Conservation (phyloP, 2,329 filamentous ascomycete species). For the Paecilomyces formosus region DNA sequence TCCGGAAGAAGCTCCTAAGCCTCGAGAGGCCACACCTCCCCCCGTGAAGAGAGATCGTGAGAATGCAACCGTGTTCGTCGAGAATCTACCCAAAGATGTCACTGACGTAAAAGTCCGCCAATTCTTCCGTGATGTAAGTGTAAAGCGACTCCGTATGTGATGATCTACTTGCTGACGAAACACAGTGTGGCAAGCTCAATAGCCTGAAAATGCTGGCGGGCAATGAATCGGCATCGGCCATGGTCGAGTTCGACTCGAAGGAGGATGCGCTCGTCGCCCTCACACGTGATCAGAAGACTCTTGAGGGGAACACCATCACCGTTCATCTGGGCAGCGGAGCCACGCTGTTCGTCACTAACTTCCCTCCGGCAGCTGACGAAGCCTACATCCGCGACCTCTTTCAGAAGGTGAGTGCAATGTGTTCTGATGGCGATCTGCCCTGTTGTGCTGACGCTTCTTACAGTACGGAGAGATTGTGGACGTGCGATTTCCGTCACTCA, state of each 20-base stretch:
- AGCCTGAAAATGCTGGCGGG: slow-evolving; percentile 62
- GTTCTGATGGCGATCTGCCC: neutral
- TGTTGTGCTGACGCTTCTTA: slow-evolving; percentile 7
- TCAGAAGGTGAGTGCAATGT: slow-evolving; percentile 36
- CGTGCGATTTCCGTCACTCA: slow-evolving; percentile 84
- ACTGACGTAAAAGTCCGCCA: slow-evolving; percentile 69
- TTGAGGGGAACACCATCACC: slow-evolving; percentile 64
- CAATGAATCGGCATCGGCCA: slow-evolving; percentile 57
- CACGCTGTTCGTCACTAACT: slow-evolving; percentile 87
- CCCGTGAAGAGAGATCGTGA: slow-evolving; percentile 71
- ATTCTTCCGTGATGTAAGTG: slow-evolving; percentile 70
- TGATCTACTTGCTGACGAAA: slow-evolving; percentile 6
- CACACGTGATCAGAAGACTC: slow-evolving; percentile 71
- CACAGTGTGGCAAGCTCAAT: slow-evolving; percentile 68
- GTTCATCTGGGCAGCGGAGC: slow-evolving; percentile 69
- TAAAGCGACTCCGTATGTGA: neutral
- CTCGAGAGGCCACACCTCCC: slow-evolving; percentile 29
- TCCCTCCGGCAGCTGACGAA: slow-evolving; percentile 52
- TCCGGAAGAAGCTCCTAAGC: slow-evolving; percentile 28
- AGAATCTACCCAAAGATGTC: slow-evolving; percentile 63
- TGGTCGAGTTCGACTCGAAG: slow-evolving; percentile 75
- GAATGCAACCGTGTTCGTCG: slow-evolving; percentile 76
- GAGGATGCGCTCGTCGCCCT: slow-evolving; percentile 78
- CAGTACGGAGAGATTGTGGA: slow-evolving; percentile 74
- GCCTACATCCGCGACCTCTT: slow-evolving; percentile 50